Conservation (phyloP, 176 grass and related monocot species). For the Themeda triandra region DNA sequence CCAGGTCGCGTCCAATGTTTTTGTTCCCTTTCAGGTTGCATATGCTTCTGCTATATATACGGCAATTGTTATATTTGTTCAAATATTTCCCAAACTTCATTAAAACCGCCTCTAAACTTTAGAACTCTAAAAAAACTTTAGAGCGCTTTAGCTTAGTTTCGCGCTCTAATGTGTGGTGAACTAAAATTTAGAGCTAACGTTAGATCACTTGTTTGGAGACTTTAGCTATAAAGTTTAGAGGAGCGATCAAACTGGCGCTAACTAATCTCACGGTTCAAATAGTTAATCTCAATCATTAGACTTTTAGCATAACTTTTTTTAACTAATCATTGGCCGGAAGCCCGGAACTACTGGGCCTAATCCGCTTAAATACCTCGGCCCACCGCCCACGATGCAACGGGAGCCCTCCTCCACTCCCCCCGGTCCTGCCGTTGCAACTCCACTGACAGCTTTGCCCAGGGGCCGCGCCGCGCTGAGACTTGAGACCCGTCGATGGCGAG, state of each 20-base stretch:
- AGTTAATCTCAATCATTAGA: no score
- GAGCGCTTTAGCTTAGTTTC: no score
- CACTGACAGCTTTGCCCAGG: not conserved
- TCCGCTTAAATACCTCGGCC: not conserved
- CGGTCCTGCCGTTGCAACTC: not conserved
- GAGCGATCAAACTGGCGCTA: no score
- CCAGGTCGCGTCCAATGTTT: not conserved
- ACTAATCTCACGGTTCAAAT: no score
- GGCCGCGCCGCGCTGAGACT: not conserved
- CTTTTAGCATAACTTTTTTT: no score
- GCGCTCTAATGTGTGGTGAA: no score
- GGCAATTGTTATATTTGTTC: not conserved
- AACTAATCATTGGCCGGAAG: not conserved
- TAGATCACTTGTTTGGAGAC: no score
- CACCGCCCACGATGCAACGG: not conserved
- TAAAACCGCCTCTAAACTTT: no score
- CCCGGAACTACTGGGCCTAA: not conserved
- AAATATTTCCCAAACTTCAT: not conserved
- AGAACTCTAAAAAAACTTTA: no score
- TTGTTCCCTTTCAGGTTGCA: not conserved
- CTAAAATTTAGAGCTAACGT: no score
- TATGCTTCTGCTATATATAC: not conserved
- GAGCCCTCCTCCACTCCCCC: not conserved
- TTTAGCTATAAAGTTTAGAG: no score
- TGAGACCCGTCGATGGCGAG: slow-evolving; percentile 16